Base-by-base conservation (phyloP, 2,329 filamentous ascomycete genomes). In the Ploettnerulaceae sp. region DNA sequence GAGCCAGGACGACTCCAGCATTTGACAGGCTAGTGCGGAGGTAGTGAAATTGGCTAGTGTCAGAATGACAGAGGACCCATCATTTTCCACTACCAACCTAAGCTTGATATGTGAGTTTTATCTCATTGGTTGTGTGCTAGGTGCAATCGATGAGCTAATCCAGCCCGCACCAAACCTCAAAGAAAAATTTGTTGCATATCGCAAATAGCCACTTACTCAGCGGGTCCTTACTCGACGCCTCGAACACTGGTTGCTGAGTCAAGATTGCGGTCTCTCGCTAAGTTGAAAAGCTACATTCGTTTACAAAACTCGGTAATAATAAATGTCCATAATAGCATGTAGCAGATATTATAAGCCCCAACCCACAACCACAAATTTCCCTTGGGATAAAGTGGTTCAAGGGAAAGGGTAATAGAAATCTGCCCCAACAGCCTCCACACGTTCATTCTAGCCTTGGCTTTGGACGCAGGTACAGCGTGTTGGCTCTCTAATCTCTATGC, bases 391-490 rank as follows among this genome's bases (percentile, higher is more conserved):
- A 26, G 14, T 14, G 26, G 28, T 36, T 34, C 2, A 43, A 39
- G 45, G 38, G 42, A 17, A 41, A 18, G 21, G 42, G 51, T 39
- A 51, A 45, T 56, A 52, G 44, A 49, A 28, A 45, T 42, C 41
- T 29, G 48, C 53, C 46, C 36, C 49, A 48, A 51, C 25, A 37
- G 48, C 53, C 51, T 57, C 55, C 55, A 57, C 55, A 52, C 51
- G 28, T 53, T n/a, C n/a, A n/a, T n/a, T 36, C 40, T 38, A 45
- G 45, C 46, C 32, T 39, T 47, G 21, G 41, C 42, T 45, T 48
- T 38, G 32, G 26, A 51, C 36, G 51, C 45, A 58, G 56, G 56
- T 57, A 54, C 56, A 52, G 48, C 51, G 28, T 37, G 20, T 49
- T 47, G 41, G 39, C 53, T 51, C 53, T 35, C 18, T 35, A 31